A percentile compares a stretch with the other conserved stretches of the same genome.
phyloP scores from a whole-genome alignment of 1,284 basidiomycete genomes.

The Cutaneotrichosporon dermatis region DNA sequence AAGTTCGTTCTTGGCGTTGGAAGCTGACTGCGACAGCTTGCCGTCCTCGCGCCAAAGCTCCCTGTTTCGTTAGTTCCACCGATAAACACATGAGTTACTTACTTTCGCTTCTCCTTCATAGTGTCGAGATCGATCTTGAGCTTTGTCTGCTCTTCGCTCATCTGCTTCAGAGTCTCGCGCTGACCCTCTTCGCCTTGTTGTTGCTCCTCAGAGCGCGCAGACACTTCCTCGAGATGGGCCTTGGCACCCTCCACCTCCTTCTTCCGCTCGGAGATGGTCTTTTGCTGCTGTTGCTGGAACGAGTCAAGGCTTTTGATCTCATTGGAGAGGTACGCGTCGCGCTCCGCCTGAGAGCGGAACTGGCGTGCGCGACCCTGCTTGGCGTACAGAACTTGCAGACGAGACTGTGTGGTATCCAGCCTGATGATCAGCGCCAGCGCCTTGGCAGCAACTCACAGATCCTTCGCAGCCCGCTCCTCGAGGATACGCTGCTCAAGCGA shows the following conservation, averaged over 20 bases:
- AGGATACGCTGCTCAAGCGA: constrained; percentile 61
- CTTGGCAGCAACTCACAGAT: constrained; percentile 38
- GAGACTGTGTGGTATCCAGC: constrained; percentile 67
- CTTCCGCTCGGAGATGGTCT: constrained; percentile 60
- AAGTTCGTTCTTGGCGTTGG: constrained; percentile 73
- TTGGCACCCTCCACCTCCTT: constrained; percentile 73
- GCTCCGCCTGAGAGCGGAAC: constrained; percentile 75
- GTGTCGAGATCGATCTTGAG: constrained; percentile 69
- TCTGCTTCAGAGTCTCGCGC: constrained; percentile 68
- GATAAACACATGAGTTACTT: constrained; percentile 24
- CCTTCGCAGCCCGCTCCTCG: constrained; percentile 63
- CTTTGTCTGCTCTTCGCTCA: constrained; percentile 60
- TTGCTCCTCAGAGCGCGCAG: constrained; percentile 61
- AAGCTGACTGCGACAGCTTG: constrained; percentile 71
- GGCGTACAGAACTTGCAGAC: constrained; percentile 68
- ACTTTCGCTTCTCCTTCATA: constrained; percentile 74
- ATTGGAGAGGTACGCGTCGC: constrained; percentile 68
- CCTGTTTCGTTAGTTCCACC: constrained; percentile 30
- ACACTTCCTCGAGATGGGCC: constrained; percentile 61
- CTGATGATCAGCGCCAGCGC: constrained; percentile 26
- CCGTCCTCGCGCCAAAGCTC: constrained; percentile 94
- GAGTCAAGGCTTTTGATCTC: constrained; percentile 68
- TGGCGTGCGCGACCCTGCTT: constrained; percentile 83
- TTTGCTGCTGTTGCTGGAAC: constrained; percentile 58
- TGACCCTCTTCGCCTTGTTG: constrained; percentile 62